A percentile compares a stretch with the other conserved stretches of the same genome.
Conservation (phyloP, 257 asterid genomes). For the Lycium barbarum region DNA sequence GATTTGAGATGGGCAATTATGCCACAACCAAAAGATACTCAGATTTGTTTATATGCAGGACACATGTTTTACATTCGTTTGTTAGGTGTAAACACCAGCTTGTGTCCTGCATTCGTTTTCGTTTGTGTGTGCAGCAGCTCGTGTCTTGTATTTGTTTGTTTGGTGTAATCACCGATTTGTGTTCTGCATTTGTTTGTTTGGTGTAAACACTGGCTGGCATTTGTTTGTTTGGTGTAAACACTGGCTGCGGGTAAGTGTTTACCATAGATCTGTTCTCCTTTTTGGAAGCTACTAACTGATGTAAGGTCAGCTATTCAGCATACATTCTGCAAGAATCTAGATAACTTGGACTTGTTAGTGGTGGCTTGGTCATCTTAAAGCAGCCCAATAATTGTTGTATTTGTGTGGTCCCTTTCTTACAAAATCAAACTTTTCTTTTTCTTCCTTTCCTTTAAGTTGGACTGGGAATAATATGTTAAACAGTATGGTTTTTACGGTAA, state of each 20-base stretch:
- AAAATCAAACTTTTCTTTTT: not conserved
- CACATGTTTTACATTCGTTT: not conserved
- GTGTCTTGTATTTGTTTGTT: too few relatives aligned
- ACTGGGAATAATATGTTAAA: not conserved
- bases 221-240: not conserved
- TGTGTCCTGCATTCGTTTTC: not conserved
- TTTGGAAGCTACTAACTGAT: not conserved
- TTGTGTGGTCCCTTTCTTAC: not conserved
- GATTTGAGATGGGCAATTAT: not conserved
- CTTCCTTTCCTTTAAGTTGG: not conserved
- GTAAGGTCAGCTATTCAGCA: not conserved
- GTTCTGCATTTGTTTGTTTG: not conserved
- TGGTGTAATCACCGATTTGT: not conserved
- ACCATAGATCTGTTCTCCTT: not conserved
- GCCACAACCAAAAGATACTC: not conserved
- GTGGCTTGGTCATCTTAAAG: not conserved
- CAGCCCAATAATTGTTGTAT: not conserved
- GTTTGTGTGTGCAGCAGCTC: not conserved
- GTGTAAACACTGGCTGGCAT: not conserved
- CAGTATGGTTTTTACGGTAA: not conserved
- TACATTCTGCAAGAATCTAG: not conserved
- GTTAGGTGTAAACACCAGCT: not conserved
- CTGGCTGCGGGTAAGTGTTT: not conserved
- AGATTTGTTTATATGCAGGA: not conserved
- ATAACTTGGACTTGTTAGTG: not conserved